Evolutionary conservation across 2,329 filamentous ascomycete genomes (phyloP), one percentile per base, ranked within the genome.

Genomic region (Teratosphaeria viscida): DNA sequence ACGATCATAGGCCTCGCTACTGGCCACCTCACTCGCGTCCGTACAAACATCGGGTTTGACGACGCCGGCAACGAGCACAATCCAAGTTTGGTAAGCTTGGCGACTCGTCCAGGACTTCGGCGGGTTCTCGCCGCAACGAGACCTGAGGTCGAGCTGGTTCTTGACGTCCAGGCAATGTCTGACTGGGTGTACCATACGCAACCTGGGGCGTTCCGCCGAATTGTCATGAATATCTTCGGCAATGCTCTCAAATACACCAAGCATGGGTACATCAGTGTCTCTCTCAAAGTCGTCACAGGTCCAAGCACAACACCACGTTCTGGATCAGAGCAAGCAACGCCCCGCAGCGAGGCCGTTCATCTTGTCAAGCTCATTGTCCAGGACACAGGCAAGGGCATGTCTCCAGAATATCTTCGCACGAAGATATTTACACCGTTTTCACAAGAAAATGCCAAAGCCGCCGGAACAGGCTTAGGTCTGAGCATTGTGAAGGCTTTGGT

Each of bases 311-410:
- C 43, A 49, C n/a, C 43, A 19, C 43, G 8, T 10, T 52, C 23
- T 23, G 43, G 23, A 29, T 11, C 53, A 19, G 23, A 54, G 12
- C 23, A 19, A 54, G 14, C 29, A 16, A 59, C 59, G 2, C 57
- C 58, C 53, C 61, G 61, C 23, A 12, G 52, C 35, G 59, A 67
- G 10, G 55, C 64, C 27, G 63, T 52, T 35, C 60, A 55, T 39
- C 53, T 49, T 16, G 58, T 67, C 39, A 58, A 62, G 56, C 23
- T 68, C 35, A 62, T 56, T 16, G 80, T 89, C 1, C 75, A 77
- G 0, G 86, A 89, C 64, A 85, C 86, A 0, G 87, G 86, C 1
- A 79, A 79, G 53, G 87, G 86, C 1, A 89, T 89, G 37, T 80
- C 80, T 0, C 75, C 81, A 5, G 82, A 86, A 10, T 89, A 83